Evolutionary conservation across 352 stramenopile genomes (phyloP), one percentile per base, ranked within the genome.

Genomic region (Labyrinthula sp.): DNA sequence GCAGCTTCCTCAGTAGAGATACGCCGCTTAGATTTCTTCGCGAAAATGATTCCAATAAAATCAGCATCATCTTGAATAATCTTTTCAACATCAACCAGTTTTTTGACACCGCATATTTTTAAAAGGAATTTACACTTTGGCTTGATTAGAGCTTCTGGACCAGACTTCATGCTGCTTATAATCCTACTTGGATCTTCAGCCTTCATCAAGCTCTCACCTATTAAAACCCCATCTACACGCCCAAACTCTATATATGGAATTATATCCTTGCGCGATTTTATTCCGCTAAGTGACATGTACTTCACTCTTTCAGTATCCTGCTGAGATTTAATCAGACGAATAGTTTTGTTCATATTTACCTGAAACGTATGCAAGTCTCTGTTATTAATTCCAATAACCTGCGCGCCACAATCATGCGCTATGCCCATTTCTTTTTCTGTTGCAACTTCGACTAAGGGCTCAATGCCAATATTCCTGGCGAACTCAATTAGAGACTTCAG

Each of bases 321-420:
- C 20, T 40, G 18, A 9, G 30, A 37, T 27, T 92, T 73, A 14
- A 71, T 67, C 25, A 94, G 71, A 37, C 78, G 72, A 26, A 85
- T 73, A 0, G 86, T 95, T 22, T 77, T 93, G 54, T 76, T 69
- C 56, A 95, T 68, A 60, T 97, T 85, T 40, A 97, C 71, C 64
- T 95, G 82, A 58, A 97, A 95, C 18, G 83, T 94, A 56, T 91
- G 86, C 26, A 97, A 63, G 61, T 97, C 89, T 29, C 89, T 78
- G 71, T 95, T 96, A 63, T 97, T 97, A 5, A 97, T 84, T 17
- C 89, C 89, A 59, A 97, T 92, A 2, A 95, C 73, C 59, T 65
- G 74, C 1, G 86, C 82, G 30, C 79, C 77, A 3, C 77, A 77
- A 9, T 73, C 38, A 1, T 95, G 56, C 3, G 89, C 89, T 9